A percentile compares a stretch with the other conserved stretches of the same genome.
Evolutionary conservation across 2,329 filamentous ascomycete species (phyloP).

Genomic region (Clarireedia homoeocarpa): DNA sequence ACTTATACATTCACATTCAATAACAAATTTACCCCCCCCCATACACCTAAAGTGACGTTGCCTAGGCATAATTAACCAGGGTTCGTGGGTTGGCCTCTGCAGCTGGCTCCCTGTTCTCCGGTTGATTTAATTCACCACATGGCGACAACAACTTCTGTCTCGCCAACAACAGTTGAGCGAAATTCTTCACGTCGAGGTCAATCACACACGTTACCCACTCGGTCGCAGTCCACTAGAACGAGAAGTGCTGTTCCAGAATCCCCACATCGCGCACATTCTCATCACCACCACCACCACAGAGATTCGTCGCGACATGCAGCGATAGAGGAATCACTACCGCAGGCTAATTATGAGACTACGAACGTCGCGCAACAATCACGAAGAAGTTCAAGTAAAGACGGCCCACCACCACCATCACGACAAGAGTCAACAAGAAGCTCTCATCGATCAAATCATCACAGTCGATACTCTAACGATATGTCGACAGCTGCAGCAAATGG

Average conservation of each 20-base stretch:
- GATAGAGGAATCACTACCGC: slow-evolving; percentile 39
- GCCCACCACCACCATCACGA: slow-evolving; percentile 18
- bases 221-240: slow-evolving; percentile 25
- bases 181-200: slow-evolving; percentile 17
- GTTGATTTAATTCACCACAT: slow-evolving; percentile 14
- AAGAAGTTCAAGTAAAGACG: slow-evolving; percentile 27
- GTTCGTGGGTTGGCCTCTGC: slow-evolving; percentile 3
- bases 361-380: slow-evolving; percentile 44
- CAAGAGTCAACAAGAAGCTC: slow-evolving; percentile 30
- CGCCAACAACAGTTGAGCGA: slow-evolving; percentile 22
- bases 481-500: slow-evolving; percentile 45
- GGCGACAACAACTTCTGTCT: slow-evolving; percentile 21
- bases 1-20: neutral
- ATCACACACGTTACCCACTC: slow-evolving; percentile 21
- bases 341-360: slow-evolving; percentile 67
- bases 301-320: slow-evolving; percentile 34
- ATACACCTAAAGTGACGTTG: neutral
- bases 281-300: slow-evolving; percentile 22
- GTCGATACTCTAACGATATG: slow-evolving; percentile 35
- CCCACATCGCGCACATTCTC: slow-evolving; percentile 23
- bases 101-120: slow-evolving; percentile 14
- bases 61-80: neutral
- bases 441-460: slow-evolving; percentile 29
- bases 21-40: neutral
- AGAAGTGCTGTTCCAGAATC: slow-evolving; percentile 14